Evolutionary conservation across 202 grass and related monocot species (phyloP), one percentile per base, ranked within the genome.

Genomic region (Musa balbisiana): DNA sequence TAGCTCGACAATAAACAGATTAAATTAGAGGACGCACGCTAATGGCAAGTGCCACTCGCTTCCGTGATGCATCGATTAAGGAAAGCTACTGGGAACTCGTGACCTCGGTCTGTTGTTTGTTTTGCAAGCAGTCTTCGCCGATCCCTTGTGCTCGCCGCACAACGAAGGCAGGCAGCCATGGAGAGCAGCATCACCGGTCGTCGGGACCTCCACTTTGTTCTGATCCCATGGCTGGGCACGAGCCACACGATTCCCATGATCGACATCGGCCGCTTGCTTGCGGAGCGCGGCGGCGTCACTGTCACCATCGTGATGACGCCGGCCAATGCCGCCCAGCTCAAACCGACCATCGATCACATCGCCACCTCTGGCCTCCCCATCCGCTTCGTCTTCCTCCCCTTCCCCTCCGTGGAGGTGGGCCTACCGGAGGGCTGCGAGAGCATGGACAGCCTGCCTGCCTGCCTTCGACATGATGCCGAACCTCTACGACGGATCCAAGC

Each of bases 251-350:
- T 62, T 62, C 58, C 58, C 58, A 62, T 62, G 58, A 20, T 62
- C 33, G 19, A 62, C 66, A 22, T 81, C 21, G 88, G 90, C 80
- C 87, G 89, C 87, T 78, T 89, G 73, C 75, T 81, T 26, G 84
- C 90, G 21, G 21, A 79, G 9, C 90, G 85, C 10, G 81, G 33
- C 33, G 33, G 76, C 24, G 80, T 81, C 24, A 20, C 53, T 1
- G 77, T 89, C 49, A 76, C 77, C 54, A 69, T 92, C 84, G 69
- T 92, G 80, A 92, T 82, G 20, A 89, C 90, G 54, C 84, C 82
- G 2, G 84, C 79, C 66, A 89, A 83, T 64, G 80, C 82, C 5
- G 65, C 73, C 1, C 17, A 82, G 17, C 62, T 83, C 16, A 84
- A 72, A 77, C 71, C 72, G 64, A 84, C 75, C 0, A 74, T 89